These are phyloP conservation scores for Xerocomellus chrysenteron DNA, from an alignment of 768 basidiomycete genomes.

Conservation along the genomic window DNA sequence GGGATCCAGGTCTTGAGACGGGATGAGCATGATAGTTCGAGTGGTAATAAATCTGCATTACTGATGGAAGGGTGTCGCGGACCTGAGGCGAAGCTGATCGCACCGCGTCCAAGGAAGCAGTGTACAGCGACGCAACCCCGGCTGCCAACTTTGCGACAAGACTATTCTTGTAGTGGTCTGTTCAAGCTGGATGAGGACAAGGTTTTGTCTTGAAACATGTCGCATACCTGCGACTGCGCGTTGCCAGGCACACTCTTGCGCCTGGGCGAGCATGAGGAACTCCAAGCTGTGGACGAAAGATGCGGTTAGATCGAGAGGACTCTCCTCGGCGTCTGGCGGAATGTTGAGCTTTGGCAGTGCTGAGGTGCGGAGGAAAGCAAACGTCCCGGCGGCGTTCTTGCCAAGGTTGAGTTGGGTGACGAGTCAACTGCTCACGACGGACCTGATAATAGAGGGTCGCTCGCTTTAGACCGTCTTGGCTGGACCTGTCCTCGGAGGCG, in stretches of 20 bases:
- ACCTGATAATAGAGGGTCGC: slow-evolving; percentile 74
- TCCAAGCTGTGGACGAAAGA: slow-evolving; percentile 63
- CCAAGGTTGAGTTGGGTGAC: slow-evolving; percentile 14
- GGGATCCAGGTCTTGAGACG: slow-evolving; percentile 61
- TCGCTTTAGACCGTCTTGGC: slow-evolving; percentile 79
- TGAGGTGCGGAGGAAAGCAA: slow-evolving; percentile 58
- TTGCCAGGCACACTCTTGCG: slow-evolving; percentile 97
- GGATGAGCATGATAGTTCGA: slow-evolving; percentile 10
- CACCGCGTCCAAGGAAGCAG: slow-evolving; percentile 44
- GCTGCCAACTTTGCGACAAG: slow-evolving; percentile 81
- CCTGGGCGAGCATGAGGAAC: slow-evolving; percentile 85
- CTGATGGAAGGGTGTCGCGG: slow-evolving; percentile 52
- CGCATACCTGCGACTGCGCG: slow-evolving; percentile 74
- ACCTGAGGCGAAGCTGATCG: slow-evolving; percentile 44
- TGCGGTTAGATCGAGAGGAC: slow-evolving; percentile 63
- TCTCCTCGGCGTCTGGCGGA: slow-evolving; percentile 49
- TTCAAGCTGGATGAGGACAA: neutral
- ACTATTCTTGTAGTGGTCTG: slow-evolving; percentile 75
- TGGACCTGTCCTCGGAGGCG: slow-evolving; percentile 64
- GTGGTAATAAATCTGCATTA: slow-evolving; percentile 26
- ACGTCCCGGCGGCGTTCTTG: slow-evolving; percentile 69
- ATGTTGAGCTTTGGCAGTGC: slow-evolving; percentile 53
- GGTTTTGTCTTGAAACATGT: neutral
- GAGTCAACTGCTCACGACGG: neutral
- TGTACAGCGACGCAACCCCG: slow-evolving; percentile 70